A percentile compares a stretch with the other conserved stretches of the same genome.
Conservation (phyloP, 768 basidiomycete species). For the Podaxis carcinomalis region DNA sequence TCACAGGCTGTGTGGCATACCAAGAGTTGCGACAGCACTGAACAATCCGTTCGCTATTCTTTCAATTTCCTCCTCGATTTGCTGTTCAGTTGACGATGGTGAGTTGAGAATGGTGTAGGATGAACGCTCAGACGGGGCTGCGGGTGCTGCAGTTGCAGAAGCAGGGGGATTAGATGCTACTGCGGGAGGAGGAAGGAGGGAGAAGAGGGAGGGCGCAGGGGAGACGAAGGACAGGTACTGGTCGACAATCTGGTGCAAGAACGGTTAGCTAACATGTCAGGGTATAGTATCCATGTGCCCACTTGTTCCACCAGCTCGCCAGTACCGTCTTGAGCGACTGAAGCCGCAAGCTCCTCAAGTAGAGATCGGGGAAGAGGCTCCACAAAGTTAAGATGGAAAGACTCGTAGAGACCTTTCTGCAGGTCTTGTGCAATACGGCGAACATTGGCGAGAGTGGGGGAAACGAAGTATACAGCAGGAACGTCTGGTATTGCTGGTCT, state of each 20-base stretch:
- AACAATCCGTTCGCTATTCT: conserved; percentile 88
- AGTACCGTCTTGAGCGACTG: conserved; percentile 80
- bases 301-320: conserved; percentile 81
- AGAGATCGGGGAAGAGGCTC: conserved; percentile 85
- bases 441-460: conserved; percentile 84
- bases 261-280: background rate
- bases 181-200: conserved; percentile 61
- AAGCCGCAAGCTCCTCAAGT: conserved; percentile 89
- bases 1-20: conserved; percentile 34
- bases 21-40: conserved; percentile 84
- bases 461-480: conserved; percentile 94
- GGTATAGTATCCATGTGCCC: conserved; percentile 15
- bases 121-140: conserved; percentile 24
- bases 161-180: conserved; percentile 26
- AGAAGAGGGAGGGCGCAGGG: conserved; percentile 91
- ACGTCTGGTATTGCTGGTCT: conserved; percentile 92
- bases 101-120: conserved; percentile 90
- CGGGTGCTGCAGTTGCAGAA: conserved; percentile 28
- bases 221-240: conserved; percentile 97
- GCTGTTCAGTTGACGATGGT: conserved; percentile 81
- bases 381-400: conserved; percentile 93
- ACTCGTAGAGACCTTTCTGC: conserved; percentile 84
- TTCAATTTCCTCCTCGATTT: conserved; percentile 93
- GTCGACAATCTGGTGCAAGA: conserved; percentile 67
- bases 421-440: conserved; percentile 92